These are phyloP conservation scores for Irpex sp. DNA, from an alignment of 1,284 basidiomycete genomes.

Conservation along the genomic window DNA sequence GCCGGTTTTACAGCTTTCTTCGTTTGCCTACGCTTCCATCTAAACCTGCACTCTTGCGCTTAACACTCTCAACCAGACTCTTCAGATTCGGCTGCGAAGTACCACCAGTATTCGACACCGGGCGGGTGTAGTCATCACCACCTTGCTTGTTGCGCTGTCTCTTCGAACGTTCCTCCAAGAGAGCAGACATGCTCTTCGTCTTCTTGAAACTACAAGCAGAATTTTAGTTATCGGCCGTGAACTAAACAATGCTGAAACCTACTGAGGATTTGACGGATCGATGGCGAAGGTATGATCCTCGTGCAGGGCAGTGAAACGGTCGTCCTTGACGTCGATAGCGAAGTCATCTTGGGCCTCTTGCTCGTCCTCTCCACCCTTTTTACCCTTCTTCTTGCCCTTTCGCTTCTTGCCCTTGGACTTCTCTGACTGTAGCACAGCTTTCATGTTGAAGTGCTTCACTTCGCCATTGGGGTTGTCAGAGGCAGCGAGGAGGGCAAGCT, in stretches of 20 bases:
- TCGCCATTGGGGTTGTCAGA: conserved; percentile 53
- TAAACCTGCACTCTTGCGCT: conserved; percentile 59
- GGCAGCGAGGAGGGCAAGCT: conserved; percentile 62
- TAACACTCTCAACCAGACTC: conserved; percentile 80
- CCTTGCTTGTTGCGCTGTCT: conserved; percentile 43
- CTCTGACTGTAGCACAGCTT: conserved; percentile 85
- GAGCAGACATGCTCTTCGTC: conserved; percentile 82
- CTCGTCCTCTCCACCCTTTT: conserved; percentile 38
- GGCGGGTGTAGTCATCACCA: conserved; percentile 6
- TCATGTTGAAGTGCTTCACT: conserved; percentile 87
- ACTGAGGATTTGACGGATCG: conserved; percentile 95
- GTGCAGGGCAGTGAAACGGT: conserved; percentile 84
- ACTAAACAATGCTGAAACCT: conserved; percentile 29
- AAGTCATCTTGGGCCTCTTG: conserved; percentile 76
- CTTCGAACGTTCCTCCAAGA: conserved; percentile 71
- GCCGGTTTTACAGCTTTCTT: conserved; percentile 30
- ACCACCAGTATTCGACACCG: conserved; percentile 7
- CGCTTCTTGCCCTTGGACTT: conserved; percentile 57
- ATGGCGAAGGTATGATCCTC: conserved; percentile 94
- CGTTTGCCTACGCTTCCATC: conserved; percentile 46
- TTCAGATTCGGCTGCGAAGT: conserved; percentile 45
- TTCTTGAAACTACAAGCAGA: conserved; percentile 70
- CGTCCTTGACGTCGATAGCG: conserved; percentile 81
- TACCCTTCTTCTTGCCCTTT: conserved; percentile 43
- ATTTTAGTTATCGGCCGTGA: conserved; percentile 10